phyloP scores from a whole-genome alignment of 345 rosid species.

The Rhodomyrtus tomentosa region DNA sequence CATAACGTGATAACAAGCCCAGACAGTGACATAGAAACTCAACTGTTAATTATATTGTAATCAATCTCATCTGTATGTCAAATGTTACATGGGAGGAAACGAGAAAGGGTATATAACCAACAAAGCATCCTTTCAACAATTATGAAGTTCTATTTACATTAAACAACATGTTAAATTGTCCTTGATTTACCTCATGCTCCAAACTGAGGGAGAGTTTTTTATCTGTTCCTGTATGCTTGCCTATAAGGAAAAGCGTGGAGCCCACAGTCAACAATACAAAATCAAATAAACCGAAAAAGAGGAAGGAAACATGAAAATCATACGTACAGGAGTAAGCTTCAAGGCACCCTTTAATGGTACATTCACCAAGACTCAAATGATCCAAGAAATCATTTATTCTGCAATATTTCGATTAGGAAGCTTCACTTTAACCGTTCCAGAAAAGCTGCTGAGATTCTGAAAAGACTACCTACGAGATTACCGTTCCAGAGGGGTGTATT shows the following conservation, averaged over 20 bases:
- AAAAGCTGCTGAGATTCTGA: neutral
- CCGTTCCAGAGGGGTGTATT: slow-evolving; percentile 72
- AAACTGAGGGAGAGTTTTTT: slow-evolving; percentile 79
- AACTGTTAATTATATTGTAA: neutral
- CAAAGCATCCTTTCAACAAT: neutral
- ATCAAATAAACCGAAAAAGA: neutral
- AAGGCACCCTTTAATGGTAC: slow-evolving; percentile 64
- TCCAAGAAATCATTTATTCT: slow-evolving; percentile 65
- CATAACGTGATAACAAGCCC: neutral
- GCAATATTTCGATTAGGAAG: slow-evolving; percentile 1
- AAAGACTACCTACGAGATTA: slow-evolving; percentile 2
- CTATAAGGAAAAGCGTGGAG: slow-evolving; percentile 17
- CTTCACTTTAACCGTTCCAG: neutral
- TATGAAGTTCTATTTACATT: neutral
- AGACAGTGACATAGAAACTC: neutral
- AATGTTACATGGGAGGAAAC: neutral
- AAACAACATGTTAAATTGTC: neutral
- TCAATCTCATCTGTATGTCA: neutral
- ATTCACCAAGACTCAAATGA: slow-evolving; percentile 66
- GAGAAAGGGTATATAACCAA: neutral
- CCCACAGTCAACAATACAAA: neutral
- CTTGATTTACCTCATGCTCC: slow-evolving; percentile 65
- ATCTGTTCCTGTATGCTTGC: slow-evolving; percentile 87
- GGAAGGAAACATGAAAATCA: too few species aligned
- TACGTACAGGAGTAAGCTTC: slow-evolving; percentile 87